Evolutionary conservation across 2,329 filamentous ascomycete genomes (phyloP), one percentile per base, ranked within the genome.

Genomic region (Claviceps lovelessii): DNA sequence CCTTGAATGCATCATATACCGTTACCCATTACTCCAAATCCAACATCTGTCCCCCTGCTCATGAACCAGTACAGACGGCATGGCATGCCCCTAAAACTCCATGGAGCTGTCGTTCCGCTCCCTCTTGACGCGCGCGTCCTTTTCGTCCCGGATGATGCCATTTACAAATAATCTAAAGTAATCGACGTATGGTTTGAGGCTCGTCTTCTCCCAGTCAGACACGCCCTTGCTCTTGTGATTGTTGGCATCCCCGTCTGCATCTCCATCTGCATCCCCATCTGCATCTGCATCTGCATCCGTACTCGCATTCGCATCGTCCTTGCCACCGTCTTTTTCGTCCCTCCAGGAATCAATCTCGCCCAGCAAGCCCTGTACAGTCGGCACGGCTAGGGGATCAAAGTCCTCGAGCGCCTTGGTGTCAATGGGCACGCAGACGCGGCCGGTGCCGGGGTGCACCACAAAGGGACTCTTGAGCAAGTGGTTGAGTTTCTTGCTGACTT

Each of bases 381-480:
- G 93, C n/a, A 97, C 91, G 2, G 70, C 73, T 0, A 95, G 74
- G 0, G 93, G 93, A 65, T 97, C 88, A 63, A 98, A 98, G 4
- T 84, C 78, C 51, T 93, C 88, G 0, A 91, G 78, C 5, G 72
- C 76, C 51, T 65, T 73, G 1, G 82, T 79, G 66, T 97, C 88
- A 63, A 98, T 97, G 2, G 93, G 93, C 52, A 98, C 93, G 73
- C 93, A 98, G 7, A 98, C 88, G 54, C 91, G 76, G 0, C 93
- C 91, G 0, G 93, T 98, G 19, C 90, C 90, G 0, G 93, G 93
- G 67, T 98, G 93, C 42, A 98, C 85, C 57, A 96, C 91, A 65
- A 98, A 98, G 0, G 93, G 93, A 58, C 85, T 90, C 69, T 98
- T 98, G 62, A 98, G 83, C 77, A 98, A 81, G 78, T 98, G 93